Evolutionary conservation across 2,329 filamentous ascomycete genomes (phyloP), one percentile per base, ranked within the genome.

Genomic region (Fusarium transvaalense): DNA sequence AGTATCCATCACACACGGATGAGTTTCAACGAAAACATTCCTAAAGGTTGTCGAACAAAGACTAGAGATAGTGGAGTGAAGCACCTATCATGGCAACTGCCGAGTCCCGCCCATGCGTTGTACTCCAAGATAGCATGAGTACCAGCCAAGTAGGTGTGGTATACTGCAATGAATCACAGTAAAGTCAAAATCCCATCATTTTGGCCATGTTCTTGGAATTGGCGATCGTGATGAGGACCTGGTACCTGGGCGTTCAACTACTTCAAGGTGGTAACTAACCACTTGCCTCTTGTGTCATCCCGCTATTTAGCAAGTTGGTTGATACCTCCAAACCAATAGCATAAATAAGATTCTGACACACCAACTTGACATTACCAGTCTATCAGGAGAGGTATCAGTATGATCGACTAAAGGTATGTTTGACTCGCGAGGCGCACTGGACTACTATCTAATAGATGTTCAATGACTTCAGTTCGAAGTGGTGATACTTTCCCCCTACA

Each of bases 281-380:
- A 48, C 21, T 31, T 48, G 38, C 34, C 47, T 56, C 46, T 51
- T 59, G 15, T 45, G 23, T 46, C 57, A 56, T 66, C 55, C 58
- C 51, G 56, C 47, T 61, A 41, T 42, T 64, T 61, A 65, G 27
- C 56, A 56, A 59, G 46, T 21, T 61, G 54, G 43, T 39, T 47
- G 41, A 46, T 19, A 47, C 35, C 46, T 46, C 25, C 12, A 29
- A 37, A 19, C 50, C 42, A 63, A 63, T 56, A 6, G 5, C 13
- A 39, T 19, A 10, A 29, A 51, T 19, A 39, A 50, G 25, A 27
- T 6, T 39, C 34, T 27, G 47, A 17, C 34, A 39, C 6, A 10
- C n/a, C 12, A 15, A 31, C 17, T 51, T 37, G 27, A 41, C 19
- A 12, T 34, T 32, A 51, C 34, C 10, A 34, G 9, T 21, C 21